A percentile compares a stretch with the other conserved stretches of the same genome.
These are phyloP conservation scores for Rhododendron henanense DNA, from an alignment of 148 eudicot genomes.

Conservation along the genomic window DNA sequence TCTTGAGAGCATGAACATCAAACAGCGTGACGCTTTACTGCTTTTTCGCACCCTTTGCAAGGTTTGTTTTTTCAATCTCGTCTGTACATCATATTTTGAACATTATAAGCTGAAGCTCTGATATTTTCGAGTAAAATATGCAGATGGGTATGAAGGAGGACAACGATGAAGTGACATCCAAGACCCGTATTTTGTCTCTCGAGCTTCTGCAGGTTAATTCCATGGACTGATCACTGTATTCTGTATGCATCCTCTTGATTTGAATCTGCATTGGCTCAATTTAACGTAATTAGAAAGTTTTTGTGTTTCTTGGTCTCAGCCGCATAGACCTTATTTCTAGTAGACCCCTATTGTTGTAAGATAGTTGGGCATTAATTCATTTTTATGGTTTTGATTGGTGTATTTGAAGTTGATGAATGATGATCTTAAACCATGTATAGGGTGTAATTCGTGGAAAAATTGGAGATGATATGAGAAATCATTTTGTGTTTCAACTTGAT, in stretches of 20 bases:
- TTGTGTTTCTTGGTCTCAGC: neutral
- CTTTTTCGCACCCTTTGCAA: slow-evolving; percentile 97
- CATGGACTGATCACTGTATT: neutral
- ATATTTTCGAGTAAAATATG: slow-evolving; percentile 17
- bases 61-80: slow-evolving; percentile 41
- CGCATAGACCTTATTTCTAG: neutral
- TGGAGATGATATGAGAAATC: too few species aligned
- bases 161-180: slow-evolving; percentile 77
- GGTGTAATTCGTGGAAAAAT: too few species aligned
- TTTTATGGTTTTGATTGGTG: neutral
- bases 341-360: neutral
- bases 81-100: slow-evolving; percentile 7
- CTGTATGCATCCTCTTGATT: slow-evolving; percentile 2
- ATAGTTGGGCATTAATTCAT: neutral
- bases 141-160: slow-evolving; percentile 99
- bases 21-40: slow-evolving; percentile 84
- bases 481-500: too few species aligned
- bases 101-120: slow-evolving; percentile 14
- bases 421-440: neutral
- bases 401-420: neutral
- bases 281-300: neutral
- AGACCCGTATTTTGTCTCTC: slow-evolving; percentile 85
- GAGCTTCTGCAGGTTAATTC: slow-evolving; percentile 89
- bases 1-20: slow-evolving; percentile 79
- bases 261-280: neutral